phyloP scores from a whole-genome alignment of 768 basidiomycete species.

The Boletellus sp. region DNA sequence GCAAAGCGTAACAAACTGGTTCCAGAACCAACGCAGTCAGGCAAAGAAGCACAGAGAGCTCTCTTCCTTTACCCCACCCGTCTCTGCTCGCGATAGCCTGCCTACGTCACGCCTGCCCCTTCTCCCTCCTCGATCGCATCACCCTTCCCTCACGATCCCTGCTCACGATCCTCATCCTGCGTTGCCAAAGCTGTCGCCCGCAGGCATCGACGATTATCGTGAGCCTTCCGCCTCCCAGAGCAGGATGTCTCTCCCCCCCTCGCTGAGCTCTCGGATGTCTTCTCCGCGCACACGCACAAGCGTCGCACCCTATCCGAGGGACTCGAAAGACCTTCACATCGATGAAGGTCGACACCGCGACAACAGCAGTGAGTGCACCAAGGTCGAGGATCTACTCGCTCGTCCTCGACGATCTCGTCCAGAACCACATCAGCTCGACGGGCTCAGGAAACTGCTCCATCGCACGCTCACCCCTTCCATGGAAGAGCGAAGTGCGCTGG shows the following conservation, averaged over 20 bases:
- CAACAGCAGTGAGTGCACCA: slow-evolving; percentile 17
- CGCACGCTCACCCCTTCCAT: slow-evolving; percentile 74
- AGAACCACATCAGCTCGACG: slow-evolving; percentile 73
- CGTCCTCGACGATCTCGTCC: slow-evolving; percentile 73
- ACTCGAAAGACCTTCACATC: slow-evolving; percentile 22
- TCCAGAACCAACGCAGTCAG: slow-evolving; percentile 79
- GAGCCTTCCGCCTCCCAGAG: slow-evolving; percentile 22
- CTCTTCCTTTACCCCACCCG: slow-evolving; percentile 23
- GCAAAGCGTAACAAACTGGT: slow-evolving; percentile 83
- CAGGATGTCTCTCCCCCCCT: slow-evolving; percentile 31
- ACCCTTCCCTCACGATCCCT: slow-evolving; percentile 27
- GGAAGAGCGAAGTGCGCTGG: slow-evolving; percentile 72
- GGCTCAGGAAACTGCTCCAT: slow-evolving; percentile 63
- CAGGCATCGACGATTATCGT: slow-evolving; percentile 16
- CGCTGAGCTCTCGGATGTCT: slow-evolving; percentile 23
- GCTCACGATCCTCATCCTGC: slow-evolving; percentile 17
- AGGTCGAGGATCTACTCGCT: slow-evolving; percentile 34
- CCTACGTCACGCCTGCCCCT: slow-evolving; percentile 8
- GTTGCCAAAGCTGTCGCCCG: slow-evolving; percentile 10
- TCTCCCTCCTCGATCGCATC: slow-evolving; percentile 29
- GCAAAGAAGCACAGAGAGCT: slow-evolving; percentile 71
- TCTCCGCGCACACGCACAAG: slow-evolving; percentile 31
- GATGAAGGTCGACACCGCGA: slow-evolving; percentile 26
- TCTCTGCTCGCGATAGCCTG: slow-evolving; percentile 8
- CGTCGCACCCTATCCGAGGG: slow-evolving; percentile 27